Conservation (phyloP, 1,139 yeast genomes). For the Candida sanyaensis region DNA sequence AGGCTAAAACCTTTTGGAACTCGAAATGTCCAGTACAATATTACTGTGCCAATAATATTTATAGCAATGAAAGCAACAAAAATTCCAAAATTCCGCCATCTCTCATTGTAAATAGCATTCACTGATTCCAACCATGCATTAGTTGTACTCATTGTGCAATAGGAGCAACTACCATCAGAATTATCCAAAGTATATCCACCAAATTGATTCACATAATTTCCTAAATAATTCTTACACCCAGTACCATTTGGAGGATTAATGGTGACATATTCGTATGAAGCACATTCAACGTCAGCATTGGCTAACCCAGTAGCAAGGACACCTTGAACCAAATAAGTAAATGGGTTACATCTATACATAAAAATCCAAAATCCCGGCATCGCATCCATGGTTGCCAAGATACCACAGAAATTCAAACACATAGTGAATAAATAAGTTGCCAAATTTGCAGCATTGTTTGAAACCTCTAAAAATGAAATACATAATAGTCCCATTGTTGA, state of each 20-base stretch:
- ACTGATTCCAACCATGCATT: conserved; percentile 51
- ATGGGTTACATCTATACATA: conserved; percentile 67
- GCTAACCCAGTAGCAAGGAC: conserved; percentile 29
- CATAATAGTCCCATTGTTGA: conserved; percentile 41
- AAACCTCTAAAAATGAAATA: conserved; percentile 38
- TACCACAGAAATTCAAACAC: conserved; percentile 41
- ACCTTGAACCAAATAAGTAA: conserved; percentile 54
- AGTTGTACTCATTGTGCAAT: conserved; percentile 53
- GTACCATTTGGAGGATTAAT: conserved; percentile 51
- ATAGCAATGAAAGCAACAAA: conserved; percentile 48
- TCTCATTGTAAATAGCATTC: conserved; percentile 42
- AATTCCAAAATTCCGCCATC: conserved; percentile 76
- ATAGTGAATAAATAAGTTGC: conserved; percentile 29
- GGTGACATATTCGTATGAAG: conserved; percentile 24
- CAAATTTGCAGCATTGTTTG: conserved; percentile 42
- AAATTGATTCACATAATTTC: conserved; percentile 17
- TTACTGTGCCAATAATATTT: conserved; percentile 52
- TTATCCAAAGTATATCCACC: conserved; percentile 47
- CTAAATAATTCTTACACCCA: conserved; percentile 49
- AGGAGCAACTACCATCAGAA: conserved; percentile 41
- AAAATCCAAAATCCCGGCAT: conserved; percentile 50
- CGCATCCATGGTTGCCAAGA: conserved; percentile 24
- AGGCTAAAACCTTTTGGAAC: conserved; percentile 56
- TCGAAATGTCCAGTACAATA: conserved; percentile 73
- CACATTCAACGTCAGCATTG: conserved; percentile 26